phyloP scores from a whole-genome alignment of 768 basidiomycete genomes.

The Tricholoma saponaceum region DNA sequence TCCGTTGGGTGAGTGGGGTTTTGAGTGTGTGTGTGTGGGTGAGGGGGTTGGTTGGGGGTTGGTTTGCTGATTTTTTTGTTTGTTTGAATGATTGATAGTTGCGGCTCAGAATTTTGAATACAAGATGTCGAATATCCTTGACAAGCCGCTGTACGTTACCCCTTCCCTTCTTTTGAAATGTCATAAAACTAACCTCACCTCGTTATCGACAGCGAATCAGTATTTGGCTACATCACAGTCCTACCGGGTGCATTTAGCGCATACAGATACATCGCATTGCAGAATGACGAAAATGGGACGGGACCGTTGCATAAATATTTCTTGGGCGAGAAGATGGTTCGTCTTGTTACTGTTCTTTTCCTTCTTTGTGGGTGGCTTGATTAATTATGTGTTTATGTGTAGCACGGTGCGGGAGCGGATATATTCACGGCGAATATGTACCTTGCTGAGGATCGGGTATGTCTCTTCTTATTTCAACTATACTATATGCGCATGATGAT shows the following conservation, averaged over 20 bases:
- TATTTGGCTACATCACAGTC: conserved; percentile 95
- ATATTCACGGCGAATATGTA: conserved; percentile 98
- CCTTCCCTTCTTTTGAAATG: neutral
- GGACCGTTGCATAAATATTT: conserved; percentile 96
- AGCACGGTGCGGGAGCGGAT: conserved; percentile 81
- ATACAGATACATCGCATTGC: conserved; percentile 85
- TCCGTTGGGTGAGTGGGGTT: conserved; percentile 40
- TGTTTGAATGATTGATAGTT: conserved; percentile 28
- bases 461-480: conserved; percentile 12
- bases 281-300: conserved; percentile 79
- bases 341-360: conserved; percentile 13
- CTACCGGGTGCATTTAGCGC: conserved; percentile 92
- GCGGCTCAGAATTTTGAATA: conserved; percentile 95
- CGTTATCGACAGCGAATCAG: conserved; percentile 49
- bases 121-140: conserved; percentile 91
- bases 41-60: too few relatives aligned
- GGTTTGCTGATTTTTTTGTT: too few relatives aligned
- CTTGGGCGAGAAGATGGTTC: conserved; percentile 88
- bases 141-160: conserved; percentile 68
- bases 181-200: neutral
- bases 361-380: too few relatives aligned
- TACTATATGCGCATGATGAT: neutral
- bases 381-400: too few relatives aligned
- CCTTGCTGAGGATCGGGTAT: conserved; percentile 80
- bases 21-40: neutral